Base-by-base conservation (phyloP, 345 rosid genomes). In the Pistacia integerrima region DNA sequence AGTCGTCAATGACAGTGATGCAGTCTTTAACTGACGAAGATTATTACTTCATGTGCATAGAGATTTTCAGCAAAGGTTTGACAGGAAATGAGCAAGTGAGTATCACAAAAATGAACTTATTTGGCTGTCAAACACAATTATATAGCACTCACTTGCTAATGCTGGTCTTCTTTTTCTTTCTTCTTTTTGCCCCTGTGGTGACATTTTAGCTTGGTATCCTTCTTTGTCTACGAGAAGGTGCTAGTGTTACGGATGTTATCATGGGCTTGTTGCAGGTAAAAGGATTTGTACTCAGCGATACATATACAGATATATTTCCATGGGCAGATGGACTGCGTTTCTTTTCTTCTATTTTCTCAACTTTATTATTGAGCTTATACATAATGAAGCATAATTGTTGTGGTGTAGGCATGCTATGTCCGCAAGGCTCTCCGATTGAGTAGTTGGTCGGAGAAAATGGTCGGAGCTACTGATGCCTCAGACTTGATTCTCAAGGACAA, bases 191-290 rank as follows among this genome's bases (percentile, higher is more conserved):
- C 11, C 77, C 33, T 30, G 33, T 30, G 33, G 33, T 30, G 69
- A 77, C 76, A 77, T 74, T 82, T 67, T 57, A 82, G 94, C 82
- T 36, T 12, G 87, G 86, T 16, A 81, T 91, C 62, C 81, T 87
- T 62, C 82, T 91, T 71, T 91, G 85, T 73, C 71, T 87, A 1
- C 84, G 86, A 4, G 95, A 91, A 76, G 92, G 92, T 4, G 88
- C 88, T 77, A 78, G 77, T 33, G 85, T 85, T 17, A 74, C 77
- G 20, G 89, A 89, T 72, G 67, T 85, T 20, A 74, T 81, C 38
- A 64, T 61, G 77, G 93, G 92, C 65, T 76, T 91, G 74, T 82
- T 87, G 78, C 92, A 89, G 92, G 94, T 91, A 75, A 79, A 68
- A 54, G n/a, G 55, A 18, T 10, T 33, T n/a, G 3, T 5, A 3